These are phyloP conservation scores for Anisodus acutangulus DNA, from an alignment of 257 asterid genomes.

Conservation along the genomic window DNA sequence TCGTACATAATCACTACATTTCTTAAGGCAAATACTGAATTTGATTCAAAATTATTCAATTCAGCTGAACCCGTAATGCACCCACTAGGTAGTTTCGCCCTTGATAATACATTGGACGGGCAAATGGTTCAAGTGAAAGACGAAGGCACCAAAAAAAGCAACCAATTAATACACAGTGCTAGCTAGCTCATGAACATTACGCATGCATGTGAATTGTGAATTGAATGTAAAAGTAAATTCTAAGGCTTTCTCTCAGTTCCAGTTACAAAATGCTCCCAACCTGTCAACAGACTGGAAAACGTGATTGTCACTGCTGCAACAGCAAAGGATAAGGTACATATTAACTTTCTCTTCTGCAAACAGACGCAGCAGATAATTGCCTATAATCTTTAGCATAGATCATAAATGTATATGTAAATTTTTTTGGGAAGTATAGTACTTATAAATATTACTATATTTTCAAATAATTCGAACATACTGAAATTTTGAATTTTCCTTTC, in stretches of 20 bases:
- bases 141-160: neutral
- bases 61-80: too few relatives aligned
- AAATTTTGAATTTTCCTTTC: neutral
- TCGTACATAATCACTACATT: too few relatives aligned
- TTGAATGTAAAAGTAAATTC: conserved; percentile 18
- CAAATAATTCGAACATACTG: neutral
- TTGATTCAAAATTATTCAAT: too few relatives aligned
- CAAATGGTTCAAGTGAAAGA: neutral
- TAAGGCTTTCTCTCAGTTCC: neutral
- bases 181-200: neutral
- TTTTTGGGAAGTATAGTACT: too few relatives aligned
- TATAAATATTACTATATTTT: too few relatives aligned
- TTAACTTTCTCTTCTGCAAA: neutral
- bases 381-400: neutral
- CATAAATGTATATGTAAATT: neutral
- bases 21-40: too few relatives aligned
- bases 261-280: conserved; percentile 8
- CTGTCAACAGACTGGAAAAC: conserved; percentile 28
- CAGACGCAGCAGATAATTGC: neutral
- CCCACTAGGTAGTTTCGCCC: too few relatives aligned
- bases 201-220: neutral
- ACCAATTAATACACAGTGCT: neutral
- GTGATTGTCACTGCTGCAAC: neutral
- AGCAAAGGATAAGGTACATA: neutral
- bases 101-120: neutral